Conservation (phyloP, 169 alveolate species). For the Eimeria zaria region DNA sequence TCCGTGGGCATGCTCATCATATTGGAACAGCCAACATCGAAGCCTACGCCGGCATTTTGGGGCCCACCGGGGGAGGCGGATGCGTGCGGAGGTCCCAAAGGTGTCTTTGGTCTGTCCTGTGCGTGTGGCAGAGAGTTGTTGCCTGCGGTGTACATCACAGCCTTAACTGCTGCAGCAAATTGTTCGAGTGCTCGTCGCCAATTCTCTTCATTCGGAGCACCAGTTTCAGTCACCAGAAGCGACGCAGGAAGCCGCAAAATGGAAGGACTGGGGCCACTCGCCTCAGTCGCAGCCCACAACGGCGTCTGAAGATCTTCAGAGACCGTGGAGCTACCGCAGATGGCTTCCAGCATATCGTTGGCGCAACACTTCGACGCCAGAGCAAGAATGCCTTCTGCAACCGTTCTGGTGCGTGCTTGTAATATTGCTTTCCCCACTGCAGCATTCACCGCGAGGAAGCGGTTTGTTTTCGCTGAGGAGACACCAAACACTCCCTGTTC, state of each 20-base stretch:
- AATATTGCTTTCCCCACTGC: constrained; percentile 28
- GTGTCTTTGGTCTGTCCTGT: not conserved
- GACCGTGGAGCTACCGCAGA: not conserved
- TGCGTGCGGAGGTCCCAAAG: not conserved
- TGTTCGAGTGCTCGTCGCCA: not conserved
- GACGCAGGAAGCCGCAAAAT: not conserved
- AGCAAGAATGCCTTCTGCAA: constrained; percentile 14
- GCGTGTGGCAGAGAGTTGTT: not conserved
- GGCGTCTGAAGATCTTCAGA: not conserved
- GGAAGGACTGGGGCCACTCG: not conserved
- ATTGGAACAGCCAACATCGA: not conserved
- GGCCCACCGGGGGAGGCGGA: not conserved
- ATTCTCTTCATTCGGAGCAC: not conserved
- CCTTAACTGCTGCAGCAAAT: not conserved
- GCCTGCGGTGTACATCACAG: not conserved
- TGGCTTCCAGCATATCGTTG: not conserved
- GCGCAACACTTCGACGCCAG: constrained; percentile 16
- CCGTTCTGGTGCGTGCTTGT: not conserved
- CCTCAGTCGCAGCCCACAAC: not conserved
- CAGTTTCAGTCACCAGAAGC: not conserved
- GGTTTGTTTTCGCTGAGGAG: not conserved
- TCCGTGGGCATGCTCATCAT: not conserved
- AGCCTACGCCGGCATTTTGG: not conserved
- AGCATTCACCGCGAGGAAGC: not conserved
- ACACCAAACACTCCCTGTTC: too few species aligned